These are phyloP conservation scores for Ustulina deusta DNA, from an alignment of 2,329 filamentous ascomycete species.

Conservation along the genomic window DNA sequence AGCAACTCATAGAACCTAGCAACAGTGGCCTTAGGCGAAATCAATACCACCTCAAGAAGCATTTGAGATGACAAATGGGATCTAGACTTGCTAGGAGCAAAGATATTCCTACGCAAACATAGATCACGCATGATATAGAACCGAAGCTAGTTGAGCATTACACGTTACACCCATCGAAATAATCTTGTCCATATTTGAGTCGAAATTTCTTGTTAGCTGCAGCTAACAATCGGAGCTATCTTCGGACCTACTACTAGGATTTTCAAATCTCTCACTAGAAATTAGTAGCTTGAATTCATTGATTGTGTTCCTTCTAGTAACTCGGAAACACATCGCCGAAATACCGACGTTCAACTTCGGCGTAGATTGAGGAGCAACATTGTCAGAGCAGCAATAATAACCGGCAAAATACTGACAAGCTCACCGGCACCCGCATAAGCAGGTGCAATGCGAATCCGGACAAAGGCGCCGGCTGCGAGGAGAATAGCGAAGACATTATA, in stretches of 20 bases:
- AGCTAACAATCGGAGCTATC: background rate
- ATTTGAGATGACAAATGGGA: background rate
- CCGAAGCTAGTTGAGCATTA: no score
- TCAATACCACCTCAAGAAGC: background rate
- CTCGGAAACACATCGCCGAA: background rate
- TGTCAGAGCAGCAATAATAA: slow-evolving; percentile 51
- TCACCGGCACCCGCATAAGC: slow-evolving; percentile 70
- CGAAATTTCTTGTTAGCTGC: no score
- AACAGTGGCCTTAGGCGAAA: no score
- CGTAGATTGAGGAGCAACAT: slow-evolving; percentile 32
- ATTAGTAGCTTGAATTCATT: background rate
- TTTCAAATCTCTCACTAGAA: background rate
- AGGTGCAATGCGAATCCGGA: slow-evolving; percentile 61
- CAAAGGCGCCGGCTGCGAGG: slow-evolving; percentile 74
- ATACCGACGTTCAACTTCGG: background rate
- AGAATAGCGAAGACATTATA: slow-evolving; percentile 79
- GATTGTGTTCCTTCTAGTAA: background rate
- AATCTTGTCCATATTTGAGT: background rate
- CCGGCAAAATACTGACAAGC: slow-evolving; percentile 78
- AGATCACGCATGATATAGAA: background rate
- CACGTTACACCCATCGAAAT: background rate
- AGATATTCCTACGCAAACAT: background rate
- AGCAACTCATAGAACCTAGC: no score
- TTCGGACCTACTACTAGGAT: background rate
- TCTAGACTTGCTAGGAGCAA: background rate